Evolutionary conservation across 306 rosid genomes (phyloP), one percentile per base, ranked within the genome.

Genomic region (Begonia loranthoides): DNA sequence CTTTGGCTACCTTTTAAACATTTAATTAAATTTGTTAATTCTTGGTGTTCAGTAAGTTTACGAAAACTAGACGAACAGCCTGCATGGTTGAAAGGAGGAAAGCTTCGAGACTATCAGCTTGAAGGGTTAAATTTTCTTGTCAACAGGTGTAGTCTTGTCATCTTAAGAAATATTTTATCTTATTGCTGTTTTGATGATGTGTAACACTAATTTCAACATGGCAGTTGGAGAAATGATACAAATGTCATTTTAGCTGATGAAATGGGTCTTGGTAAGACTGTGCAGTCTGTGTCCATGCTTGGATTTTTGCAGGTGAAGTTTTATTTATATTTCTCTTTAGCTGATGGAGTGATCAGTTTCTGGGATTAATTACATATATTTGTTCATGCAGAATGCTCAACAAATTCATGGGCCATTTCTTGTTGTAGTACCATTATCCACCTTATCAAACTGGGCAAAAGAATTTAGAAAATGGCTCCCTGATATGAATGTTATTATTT

Each of bases 381-480:
- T 10, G 16, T 17, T 66, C 51, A 16, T 66, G 28, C 99, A 92
- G 99, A 80, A 86, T 58, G 87, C 87, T 66, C 99, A 92, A 79
- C 94, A 86, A 69, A 76, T 92, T 73, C 70, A 83, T 53, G 96
- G 99, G 52, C 99, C 99, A 52, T 92, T 92, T 79, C 99, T 92
- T 66, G 88, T 92, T 44, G 96, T 92, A 66, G 99, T 92, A 46
- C 99, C 99, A 14, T 65, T 92, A 71, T 92, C 99, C 47, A 92
- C 99, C 54, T 59, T 92, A 63, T 92, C 99, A 38, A 92, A 92
- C 69, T 92, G 99, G 99, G 96, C 96, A 51, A 92, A 92, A 78
- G 99, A 92, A 67, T 86, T 92, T 79, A 74, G 87, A 78, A 92
- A 86, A 81, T 92, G 99, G 99, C 99, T 92, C 52, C 99, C 99